Conservation (phyloP, 495 filamentous ascomycete species). For the Hypoxylon lienhwacheense region DNA sequence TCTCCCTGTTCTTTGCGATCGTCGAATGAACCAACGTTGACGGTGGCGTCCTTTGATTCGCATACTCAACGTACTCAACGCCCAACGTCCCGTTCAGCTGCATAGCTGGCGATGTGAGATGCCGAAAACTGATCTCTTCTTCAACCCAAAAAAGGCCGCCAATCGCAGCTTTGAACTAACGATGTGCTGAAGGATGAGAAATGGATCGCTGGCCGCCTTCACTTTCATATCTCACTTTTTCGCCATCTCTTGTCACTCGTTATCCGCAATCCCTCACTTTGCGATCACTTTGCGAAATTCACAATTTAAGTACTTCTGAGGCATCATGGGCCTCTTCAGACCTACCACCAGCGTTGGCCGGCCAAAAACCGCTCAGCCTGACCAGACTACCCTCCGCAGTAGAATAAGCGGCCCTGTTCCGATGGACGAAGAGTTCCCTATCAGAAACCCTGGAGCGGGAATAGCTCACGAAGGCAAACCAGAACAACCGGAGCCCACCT, state of each 20-base stretch:
- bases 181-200: slow-evolving; percentile 15
- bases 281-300: slow-evolving; percentile 16
- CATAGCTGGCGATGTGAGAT: slow-evolving; percentile 42
- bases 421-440: slow-evolving; percentile 56
- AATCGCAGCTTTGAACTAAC: slow-evolving; percentile 12
- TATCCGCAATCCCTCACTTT: slow-evolving; percentile 17
- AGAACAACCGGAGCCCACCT: slow-evolving; percentile 18
- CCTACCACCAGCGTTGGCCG: slow-evolving; percentile 44
- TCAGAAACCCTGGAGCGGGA: slow-evolving; percentile 43
- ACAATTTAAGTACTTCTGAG: not conserved
- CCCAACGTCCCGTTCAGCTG: slow-evolving; percentile 31
- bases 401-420: slow-evolving; percentile 58
- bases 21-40: slow-evolving; percentile 21
- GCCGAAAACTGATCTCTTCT: slow-evolving; percentile 22
- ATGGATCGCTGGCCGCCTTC: slow-evolving; percentile 33
- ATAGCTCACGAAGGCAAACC: slow-evolving; percentile 32
- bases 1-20: slow-evolving; percentile 22
- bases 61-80: slow-evolving; percentile 23
- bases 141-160: slow-evolving; percentile 14
- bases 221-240: slow-evolving; percentile 21
- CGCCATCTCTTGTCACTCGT: slow-evolving; percentile 26
- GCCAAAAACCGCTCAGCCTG: slow-evolving; percentile 43
- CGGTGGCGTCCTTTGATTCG: slow-evolving; percentile 29
- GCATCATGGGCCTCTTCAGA: slow-evolving; percentile 43
- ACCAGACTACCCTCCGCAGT: slow-evolving; percentile 46